phyloP scores from a whole-genome alignment of 2,329 filamentous ascomycete species.

The Neoascochyta sp. region DNA sequence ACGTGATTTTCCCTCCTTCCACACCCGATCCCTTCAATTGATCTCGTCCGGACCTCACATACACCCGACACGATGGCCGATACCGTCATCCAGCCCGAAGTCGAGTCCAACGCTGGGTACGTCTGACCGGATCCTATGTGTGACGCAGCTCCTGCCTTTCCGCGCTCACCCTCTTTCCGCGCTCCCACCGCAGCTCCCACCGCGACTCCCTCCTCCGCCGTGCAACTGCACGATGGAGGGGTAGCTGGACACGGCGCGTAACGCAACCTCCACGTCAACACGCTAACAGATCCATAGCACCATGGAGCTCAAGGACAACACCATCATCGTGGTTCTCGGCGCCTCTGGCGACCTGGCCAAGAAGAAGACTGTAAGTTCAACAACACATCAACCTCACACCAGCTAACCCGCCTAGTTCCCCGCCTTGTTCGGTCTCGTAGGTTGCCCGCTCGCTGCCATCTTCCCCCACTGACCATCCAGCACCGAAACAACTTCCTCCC shows the following conservation, averaged over 20 bases:
- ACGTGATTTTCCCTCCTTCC: constrained; percentile 7
- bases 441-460: constrained; percentile 41
- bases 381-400: constrained; percentile 1
- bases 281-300: constrained; percentile 64
- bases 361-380: constrained; percentile 86
- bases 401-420: constrained; percentile 65
- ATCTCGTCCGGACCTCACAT: no score
- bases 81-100: constrained; percentile 47
- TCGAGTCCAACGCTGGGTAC: constrained; percentile 47
- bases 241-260: no score
- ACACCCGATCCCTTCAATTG: no score
- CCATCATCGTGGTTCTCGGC: constrained; percentile 90
- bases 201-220: no score
- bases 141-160: no score
- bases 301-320: constrained; percentile 98
- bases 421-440: constrained; percentile 92
- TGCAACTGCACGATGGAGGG: no score
- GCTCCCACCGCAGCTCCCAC: no score
- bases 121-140: no score
- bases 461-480: constrained; percentile 47
- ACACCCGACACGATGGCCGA: constrained; percentile 41
- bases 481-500: constrained; percentile 98
- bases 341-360: constrained; percentile 97
- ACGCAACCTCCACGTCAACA: no score
- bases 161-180: no score